Conservation (phyloP, 2,329 filamentous ascomycete genomes). For the Madurella mycetomatis region DNA sequence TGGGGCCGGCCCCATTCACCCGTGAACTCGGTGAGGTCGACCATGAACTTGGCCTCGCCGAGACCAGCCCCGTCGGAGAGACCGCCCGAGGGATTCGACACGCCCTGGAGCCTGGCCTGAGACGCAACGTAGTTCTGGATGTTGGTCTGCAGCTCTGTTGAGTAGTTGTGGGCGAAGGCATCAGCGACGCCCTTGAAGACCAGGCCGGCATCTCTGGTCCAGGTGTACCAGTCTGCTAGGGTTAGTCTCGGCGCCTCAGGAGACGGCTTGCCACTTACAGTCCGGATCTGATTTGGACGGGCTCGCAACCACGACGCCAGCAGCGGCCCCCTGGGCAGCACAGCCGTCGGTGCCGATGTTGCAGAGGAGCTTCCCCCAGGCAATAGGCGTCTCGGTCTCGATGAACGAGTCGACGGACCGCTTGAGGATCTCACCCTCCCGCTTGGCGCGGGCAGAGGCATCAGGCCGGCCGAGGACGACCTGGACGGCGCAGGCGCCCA, state of each 20-base stretch:
- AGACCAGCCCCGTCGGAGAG: constrained; percentile 51
- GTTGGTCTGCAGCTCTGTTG: constrained; percentile 51
- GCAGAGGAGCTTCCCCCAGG: constrained; percentile 49
- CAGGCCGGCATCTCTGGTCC: constrained; percentile 71
- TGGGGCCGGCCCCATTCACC: constrained; percentile 74
- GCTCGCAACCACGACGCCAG: constrained; percentile 54
- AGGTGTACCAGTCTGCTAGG: constrained; percentile 66
- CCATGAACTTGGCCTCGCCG: constrained; percentile 70
- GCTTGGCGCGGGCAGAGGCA: constrained; percentile 26
- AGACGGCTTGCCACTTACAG: constrained; percentile 40
- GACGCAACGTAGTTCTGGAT: constrained; percentile 66
- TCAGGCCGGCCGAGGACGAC: constrained; percentile 45
- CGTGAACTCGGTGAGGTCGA: constrained; percentile 59
- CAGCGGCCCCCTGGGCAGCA: constrained; percentile 41
- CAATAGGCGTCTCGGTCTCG: constrained; percentile 47
- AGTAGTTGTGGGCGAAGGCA: constrained; percentile 55
- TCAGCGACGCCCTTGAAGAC: constrained; percentile 67
- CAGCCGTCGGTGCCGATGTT: constrained; percentile 56
- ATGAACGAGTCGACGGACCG: constrained; percentile 51
- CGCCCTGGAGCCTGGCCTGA: constrained; percentile 62
- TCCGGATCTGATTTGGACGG: constrained; percentile 51
- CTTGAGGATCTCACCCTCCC: constrained; percentile 39
- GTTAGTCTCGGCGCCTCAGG: background rate
- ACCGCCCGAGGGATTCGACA: constrained; percentile 65
- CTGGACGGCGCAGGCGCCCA: constrained; percentile 50